These are phyloP conservation scores for Candida patagonica DNA, from an alignment of 805 yeast genomes.

Conservation along the genomic window DNA sequence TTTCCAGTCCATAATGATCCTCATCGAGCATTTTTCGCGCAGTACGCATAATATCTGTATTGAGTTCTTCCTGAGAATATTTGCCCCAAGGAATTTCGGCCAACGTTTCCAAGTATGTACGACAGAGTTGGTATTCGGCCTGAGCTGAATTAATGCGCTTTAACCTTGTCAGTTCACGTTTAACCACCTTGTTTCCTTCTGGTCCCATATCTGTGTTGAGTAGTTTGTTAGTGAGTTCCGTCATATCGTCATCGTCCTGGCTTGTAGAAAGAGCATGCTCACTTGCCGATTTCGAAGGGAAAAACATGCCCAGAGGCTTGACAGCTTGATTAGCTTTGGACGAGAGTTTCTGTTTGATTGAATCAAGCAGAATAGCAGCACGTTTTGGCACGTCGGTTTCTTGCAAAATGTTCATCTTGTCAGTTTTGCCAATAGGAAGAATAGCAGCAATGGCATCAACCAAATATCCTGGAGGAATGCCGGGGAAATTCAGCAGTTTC, in stretches of 20 bases:
- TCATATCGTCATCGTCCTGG: slow-evolving; percentile 30
- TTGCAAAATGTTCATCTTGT: slow-evolving; percentile 24
- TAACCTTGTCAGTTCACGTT: slow-evolving; percentile 30
- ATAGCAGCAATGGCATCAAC: slow-evolving; percentile 30
- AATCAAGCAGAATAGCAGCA: slow-evolving; percentile 18
- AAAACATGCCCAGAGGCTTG: not conserved
- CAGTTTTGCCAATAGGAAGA: slow-evolving; percentile 25
- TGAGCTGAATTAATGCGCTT: slow-evolving; percentile 32
- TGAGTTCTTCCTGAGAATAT: slow-evolving; percentile 20
- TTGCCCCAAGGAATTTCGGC: slow-evolving; percentile 32
- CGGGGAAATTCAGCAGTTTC: slow-evolving; percentile 1
- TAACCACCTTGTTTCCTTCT: slow-evolving; percentile 29
- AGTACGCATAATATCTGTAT: slow-evolving; percentile 33
- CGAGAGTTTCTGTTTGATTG: slow-evolving; percentile 11
- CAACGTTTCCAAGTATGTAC: slow-evolving; percentile 33
- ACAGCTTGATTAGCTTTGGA: slow-evolving; percentile 2
- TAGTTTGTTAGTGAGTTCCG: slow-evolving; percentile 23
- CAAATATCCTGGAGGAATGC: slow-evolving; percentile 22
- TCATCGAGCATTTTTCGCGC: slow-evolving; percentile 53
- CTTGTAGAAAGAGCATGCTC: slow-evolving; percentile 12
- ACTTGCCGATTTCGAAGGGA: not conserved
- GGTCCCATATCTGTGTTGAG: slow-evolving; percentile 19
- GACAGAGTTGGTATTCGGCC: slow-evolving; percentile 34
- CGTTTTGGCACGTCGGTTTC: slow-evolving; percentile 22
- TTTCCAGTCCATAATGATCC: slow-evolving; percentile 73